Percentiles rank a stretch among this genome's conserved stretches.
Evolutionary conservation across 805 yeast genomes (phyloP).

Genomic region (Hanseniaspora lindneri): DNA sequence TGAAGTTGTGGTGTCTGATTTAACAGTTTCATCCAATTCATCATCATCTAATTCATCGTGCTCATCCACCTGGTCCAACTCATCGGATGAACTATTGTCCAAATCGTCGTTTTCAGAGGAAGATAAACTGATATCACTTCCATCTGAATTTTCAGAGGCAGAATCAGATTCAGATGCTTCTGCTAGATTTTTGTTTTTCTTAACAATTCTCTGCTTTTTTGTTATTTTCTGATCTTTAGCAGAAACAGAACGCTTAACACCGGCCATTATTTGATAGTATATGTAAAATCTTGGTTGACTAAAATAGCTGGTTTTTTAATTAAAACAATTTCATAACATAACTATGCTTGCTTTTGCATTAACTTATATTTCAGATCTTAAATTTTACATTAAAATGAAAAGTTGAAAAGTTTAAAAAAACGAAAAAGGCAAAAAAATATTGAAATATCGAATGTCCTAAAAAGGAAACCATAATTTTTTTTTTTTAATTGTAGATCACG

Average conservation of each 20-base stretch:
- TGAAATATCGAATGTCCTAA: not conserved
- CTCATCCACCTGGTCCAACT: slow-evolving; percentile 26
- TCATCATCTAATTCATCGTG: slow-evolving; percentile 26
- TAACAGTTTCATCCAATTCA: slow-evolving; percentile 27
- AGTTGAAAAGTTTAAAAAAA: not conserved
- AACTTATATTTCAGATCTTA: too few species aligned
- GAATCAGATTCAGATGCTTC: slow-evolving; percentile 17
- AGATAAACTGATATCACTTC: slow-evolving; percentile 21
- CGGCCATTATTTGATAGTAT: not conserved
- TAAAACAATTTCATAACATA: too few species aligned
- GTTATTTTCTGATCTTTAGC: slow-evolving; percentile 15
- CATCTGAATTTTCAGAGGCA: slow-evolving; percentile 29
- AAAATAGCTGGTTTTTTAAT: too few species aligned
- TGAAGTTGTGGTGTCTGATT: slow-evolving; percentile 26
- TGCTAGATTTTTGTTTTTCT: slow-evolving; percentile 27
- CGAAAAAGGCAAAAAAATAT: not conserved
- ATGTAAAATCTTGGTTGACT: too few species aligned
- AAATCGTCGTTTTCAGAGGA: slow-evolving; percentile 15
- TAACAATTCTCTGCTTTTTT: slow-evolving; percentile 20
- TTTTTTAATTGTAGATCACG: too few species aligned
- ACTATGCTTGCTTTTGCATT: too few species aligned
- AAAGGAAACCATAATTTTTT: not conserved
- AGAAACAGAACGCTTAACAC: slow-evolving; percentile 16
- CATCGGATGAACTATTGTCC: slow-evolving; percentile 20
- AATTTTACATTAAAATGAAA: too few species aligned